phyloP scores from a whole-genome alignment of 305 asterid species.

The Fraxinus dipetala region DNA sequence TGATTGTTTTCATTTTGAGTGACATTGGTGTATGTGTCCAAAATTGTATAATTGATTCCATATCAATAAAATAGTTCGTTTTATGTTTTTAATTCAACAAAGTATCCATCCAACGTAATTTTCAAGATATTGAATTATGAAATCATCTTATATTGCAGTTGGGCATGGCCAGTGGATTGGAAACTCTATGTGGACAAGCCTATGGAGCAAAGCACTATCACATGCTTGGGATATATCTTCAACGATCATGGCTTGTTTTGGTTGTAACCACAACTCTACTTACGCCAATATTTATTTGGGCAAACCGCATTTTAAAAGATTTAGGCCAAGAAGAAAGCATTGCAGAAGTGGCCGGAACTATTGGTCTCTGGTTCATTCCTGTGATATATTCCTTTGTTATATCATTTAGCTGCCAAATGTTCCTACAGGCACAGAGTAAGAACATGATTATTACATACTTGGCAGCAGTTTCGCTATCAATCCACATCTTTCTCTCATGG shows the following conservation, averaged over 20 bases:
- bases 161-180: constrained; percentile 74
- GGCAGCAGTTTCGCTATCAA: constrained; percentile 43
- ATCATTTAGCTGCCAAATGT: constrained; percentile 77
- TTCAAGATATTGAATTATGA: background rate
- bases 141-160: constrained; percentile 32
- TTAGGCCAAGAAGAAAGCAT: constrained; percentile 59
- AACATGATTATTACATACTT: constrained; percentile 59
- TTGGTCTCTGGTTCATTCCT: constrained; percentile 56
- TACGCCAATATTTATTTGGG: constrained; percentile 45
- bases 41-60: too few species aligned
- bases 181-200: constrained; percentile 77
- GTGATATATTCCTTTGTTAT: constrained; percentile 48
- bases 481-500: constrained; percentile 59
- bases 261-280: constrained; percentile 32
- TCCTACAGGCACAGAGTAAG: constrained; percentile 74
- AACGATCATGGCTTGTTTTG: constrained; percentile 66
- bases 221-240: constrained; percentile 77
- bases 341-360: constrained; percentile 42
- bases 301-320: constrained; percentile 52
- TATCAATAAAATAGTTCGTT: too few species aligned
- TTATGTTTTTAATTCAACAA: too few species aligned
- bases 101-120: too few species aligned
- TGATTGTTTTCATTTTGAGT: too few species aligned
- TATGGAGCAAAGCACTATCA: constrained; percentile 68
- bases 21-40: too few species aligned